phyloP scores from a whole-genome alignment of 768 basidiomycete genomes.

The Tulasnella sp. region DNA sequence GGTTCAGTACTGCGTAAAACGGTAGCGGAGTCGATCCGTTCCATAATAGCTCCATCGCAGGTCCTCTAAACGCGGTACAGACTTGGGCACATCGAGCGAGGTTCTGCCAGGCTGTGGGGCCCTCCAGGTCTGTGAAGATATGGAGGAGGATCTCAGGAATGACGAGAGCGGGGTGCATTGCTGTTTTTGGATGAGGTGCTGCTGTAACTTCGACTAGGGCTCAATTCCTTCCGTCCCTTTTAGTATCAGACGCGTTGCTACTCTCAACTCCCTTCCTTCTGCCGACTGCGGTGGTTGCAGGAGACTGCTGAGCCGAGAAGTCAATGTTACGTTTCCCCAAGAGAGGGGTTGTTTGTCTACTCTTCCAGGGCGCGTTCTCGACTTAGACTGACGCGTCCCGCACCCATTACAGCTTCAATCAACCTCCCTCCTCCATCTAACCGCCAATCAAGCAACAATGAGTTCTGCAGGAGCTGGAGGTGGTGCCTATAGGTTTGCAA shows the following conservation, averaged over 20 bases:
- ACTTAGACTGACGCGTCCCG: slow-evolving; percentile 28
- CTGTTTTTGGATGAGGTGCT: not conserved
- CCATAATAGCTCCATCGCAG: not conserved
- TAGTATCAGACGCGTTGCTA: too few species aligned
- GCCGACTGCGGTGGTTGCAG: not conserved
- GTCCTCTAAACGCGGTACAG: not conserved
- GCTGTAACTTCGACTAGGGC: too few species aligned
- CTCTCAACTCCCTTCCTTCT: too few species aligned
- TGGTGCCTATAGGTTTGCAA: slow-evolving; percentile 65
- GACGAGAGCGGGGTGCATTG: not conserved
- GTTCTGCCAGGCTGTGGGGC: not conserved
- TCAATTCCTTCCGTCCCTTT: too few species aligned
- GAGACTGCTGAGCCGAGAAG: not conserved
- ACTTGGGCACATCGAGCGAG: slow-evolving; percentile 5
- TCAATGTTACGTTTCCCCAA: not conserved
- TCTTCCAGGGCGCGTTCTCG: slow-evolving; percentile 11
- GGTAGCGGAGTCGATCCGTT: not conserved
- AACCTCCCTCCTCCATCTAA: slow-evolving; percentile 4
- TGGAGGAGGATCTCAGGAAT: slow-evolving; percentile 7
- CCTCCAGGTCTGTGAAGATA: not conserved
- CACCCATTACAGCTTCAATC: slow-evolving; percentile 5
- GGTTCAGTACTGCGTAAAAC: not conserved
- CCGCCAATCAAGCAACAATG: slow-evolving; percentile 8
- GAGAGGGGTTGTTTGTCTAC: slow-evolving; percentile 19
- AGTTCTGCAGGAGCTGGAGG: slow-evolving; percentile 40